phyloP scores from a whole-genome alignment of 495 filamentous ascomycete species.

The Cercophora samala region DNA sequence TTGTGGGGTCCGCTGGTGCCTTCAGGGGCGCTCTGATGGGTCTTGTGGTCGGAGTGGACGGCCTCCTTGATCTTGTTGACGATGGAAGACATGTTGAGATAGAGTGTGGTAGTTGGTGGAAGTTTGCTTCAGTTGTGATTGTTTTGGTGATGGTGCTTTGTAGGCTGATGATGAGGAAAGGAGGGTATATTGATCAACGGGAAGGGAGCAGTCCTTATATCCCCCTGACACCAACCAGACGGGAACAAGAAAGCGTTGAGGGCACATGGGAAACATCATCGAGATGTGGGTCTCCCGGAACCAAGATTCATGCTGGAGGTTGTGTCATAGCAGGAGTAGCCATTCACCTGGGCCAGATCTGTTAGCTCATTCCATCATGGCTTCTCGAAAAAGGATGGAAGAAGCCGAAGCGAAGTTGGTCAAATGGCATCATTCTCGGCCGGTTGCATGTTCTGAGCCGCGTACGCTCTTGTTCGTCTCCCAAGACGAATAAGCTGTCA shows the following conservation, averaged over 20 bases:
- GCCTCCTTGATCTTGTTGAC: constrained; percentile 74
- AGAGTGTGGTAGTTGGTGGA: constrained; percentile 3
- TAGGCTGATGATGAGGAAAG: constrained; percentile 17
- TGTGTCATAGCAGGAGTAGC: background rate
- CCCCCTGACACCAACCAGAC: background rate
- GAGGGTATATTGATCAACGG: background rate
- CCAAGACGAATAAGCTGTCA: background rate
- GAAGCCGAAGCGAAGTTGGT: background rate
- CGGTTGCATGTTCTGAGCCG: constrained; percentile 1
- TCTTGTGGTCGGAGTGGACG: constrained; percentile 49
- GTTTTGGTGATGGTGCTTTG: constrained; percentile 3
- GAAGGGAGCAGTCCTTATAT: constrained; percentile 15
- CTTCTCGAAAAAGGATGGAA: constrained; percentile 1
- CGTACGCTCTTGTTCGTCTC: no score
- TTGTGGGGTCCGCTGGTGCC: constrained; percentile 42
- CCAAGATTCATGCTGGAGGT: background rate
- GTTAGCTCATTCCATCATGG: background rate
- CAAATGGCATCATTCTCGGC: constrained; percentile 3
- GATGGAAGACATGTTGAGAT: constrained; percentile 59
- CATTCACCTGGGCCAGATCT: background rate
- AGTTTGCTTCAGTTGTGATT: constrained; percentile 7
- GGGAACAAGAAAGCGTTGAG: background rate
- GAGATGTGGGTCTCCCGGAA: background rate
- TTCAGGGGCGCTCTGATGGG: constrained; percentile 32
- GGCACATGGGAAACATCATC: background rate